Conservation (phyloP, 2,329 filamentous ascomycete genomes). For the Sporothrix protearum region DNA sequence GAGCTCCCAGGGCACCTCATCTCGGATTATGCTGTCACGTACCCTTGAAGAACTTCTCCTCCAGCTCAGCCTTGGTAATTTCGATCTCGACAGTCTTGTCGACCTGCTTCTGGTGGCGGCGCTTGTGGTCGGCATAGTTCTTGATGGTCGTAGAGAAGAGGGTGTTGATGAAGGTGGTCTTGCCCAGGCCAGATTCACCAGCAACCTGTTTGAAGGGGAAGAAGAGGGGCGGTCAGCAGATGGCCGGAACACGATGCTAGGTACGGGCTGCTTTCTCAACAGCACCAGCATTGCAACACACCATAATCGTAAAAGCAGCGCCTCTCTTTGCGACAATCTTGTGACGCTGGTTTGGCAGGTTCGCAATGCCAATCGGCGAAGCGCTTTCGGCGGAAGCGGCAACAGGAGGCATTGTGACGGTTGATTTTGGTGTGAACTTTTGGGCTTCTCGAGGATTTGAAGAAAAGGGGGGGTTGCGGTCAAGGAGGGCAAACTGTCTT, state of each 20-base stretch:
- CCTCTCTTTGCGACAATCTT: slow-evolving; percentile 79
- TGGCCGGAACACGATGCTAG: background rate
- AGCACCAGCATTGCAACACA: slow-evolving; percentile 51
- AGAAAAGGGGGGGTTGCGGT: slow-evolving; percentile 3
- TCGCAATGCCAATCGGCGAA: slow-evolving; percentile 70
- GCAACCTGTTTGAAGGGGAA: slow-evolving; percentile 64
- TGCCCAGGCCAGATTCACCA: slow-evolving; percentile 96
- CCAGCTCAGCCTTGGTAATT: slow-evolving; percentile 98
- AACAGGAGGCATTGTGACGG: slow-evolving; percentile 52
- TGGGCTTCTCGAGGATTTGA: slow-evolving; percentile 8
- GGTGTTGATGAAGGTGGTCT: slow-evolving; percentile 99
- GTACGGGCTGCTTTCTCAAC: too few species aligned
- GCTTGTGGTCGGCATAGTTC: slow-evolving; percentile 99
- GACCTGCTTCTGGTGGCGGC: slow-evolving; percentile 97
- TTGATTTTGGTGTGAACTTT: slow-evolving; percentile 24
- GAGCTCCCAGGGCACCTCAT: background rate
- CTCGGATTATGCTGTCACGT: slow-evolving; percentile 31
- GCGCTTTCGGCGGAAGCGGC: slow-evolving; percentile 57
- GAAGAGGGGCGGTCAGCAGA: slow-evolving; percentile 18
- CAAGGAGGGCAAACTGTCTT: background rate
- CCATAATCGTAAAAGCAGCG: slow-evolving; percentile 99
- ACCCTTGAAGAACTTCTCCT: slow-evolving; percentile 99
- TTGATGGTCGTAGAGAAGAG: slow-evolving; percentile 99
- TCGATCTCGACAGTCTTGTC: slow-evolving; percentile 99
- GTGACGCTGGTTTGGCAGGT: slow-evolving; percentile 70